Conservation (phyloP, 495 filamentous ascomycete genomes). For the Peziza echinospora region DNA sequence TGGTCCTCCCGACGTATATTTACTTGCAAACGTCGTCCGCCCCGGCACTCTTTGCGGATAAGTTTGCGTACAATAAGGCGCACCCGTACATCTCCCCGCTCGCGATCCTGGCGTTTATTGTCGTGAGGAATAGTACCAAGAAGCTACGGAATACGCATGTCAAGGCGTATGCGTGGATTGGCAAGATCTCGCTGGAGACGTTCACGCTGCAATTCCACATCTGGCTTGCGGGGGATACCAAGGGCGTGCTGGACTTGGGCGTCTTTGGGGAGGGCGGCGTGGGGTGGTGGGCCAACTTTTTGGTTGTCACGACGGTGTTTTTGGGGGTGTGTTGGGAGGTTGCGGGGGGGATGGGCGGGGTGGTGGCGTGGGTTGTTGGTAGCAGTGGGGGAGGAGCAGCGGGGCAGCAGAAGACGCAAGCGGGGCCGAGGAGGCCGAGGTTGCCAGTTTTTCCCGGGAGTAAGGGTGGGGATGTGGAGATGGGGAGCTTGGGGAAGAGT, state of each 20-base stretch:
- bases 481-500: not conserved
- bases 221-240: slow-evolving; percentile 38
- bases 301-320: slow-evolving; percentile 23
- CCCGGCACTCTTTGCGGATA: slow-evolving; percentile 18
- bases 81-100: slow-evolving; percentile 34
- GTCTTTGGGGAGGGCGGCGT: slow-evolving; percentile 19
- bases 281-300: slow-evolving; percentile 18
- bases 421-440: not conserved
- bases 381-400: slow-evolving; percentile 1
- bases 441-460: not conserved
- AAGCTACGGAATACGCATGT: slow-evolving; percentile 25
- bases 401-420: not conserved
- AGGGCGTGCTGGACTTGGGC: slow-evolving; percentile 30
- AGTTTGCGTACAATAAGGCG: slow-evolving; percentile 27
- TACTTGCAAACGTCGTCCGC: slow-evolving; percentile 21
- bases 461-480: not conserved
- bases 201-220: slow-evolving; percentile 41
- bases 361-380: slow-evolving; percentile 26
- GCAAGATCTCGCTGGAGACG: slow-evolving; percentile 33
- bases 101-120: slow-evolving; percentile 30
- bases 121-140: slow-evolving; percentile 28
- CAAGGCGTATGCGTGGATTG: slow-evolving; percentile 30
- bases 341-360: slow-evolving; percentile 19
- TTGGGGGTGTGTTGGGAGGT: slow-evolving; percentile 23
- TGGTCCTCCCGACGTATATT: not conserved